Evolutionary conservation across 352 stramenopile genomes (phyloP).

Genomic region (Globisporangium spinosum): DNA sequence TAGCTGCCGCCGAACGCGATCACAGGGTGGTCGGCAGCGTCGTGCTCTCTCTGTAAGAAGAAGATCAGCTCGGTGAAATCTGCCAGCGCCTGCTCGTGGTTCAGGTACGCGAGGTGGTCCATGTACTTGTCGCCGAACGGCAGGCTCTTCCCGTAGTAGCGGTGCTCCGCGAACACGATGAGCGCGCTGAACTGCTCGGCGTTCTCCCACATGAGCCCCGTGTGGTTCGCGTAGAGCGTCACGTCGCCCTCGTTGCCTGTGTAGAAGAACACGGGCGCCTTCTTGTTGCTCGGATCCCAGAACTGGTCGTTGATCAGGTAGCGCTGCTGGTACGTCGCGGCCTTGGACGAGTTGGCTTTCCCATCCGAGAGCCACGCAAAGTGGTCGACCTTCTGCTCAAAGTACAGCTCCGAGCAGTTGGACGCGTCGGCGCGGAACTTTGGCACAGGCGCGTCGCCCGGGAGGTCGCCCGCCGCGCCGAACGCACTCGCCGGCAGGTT

Average conservation of each 20-base stretch:
- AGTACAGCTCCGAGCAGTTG: constrained; percentile 85
- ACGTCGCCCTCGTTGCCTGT: constrained; percentile 94
- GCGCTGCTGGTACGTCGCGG: constrained; percentile 79
- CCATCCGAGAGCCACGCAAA: constrained; percentile 60
- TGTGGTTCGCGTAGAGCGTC: constrained; percentile 92
- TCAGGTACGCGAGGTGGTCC: constrained; percentile 79
- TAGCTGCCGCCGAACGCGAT: constrained; percentile 96
- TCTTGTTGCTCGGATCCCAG: constrained; percentile 62
- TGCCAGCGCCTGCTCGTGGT: constrained; percentile 90
- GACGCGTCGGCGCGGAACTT: constrained; percentile 37
- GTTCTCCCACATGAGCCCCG: constrained; percentile 94
- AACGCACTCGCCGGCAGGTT: constrained; percentile 41
- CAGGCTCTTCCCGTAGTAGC: constrained; percentile 92
- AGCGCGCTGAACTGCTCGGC: constrained; percentile 85
- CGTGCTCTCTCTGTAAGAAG: constrained; percentile 72
- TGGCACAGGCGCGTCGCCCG: not conserved
- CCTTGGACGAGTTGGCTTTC: constrained; percentile 18
- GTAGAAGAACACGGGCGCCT: constrained; percentile 91
- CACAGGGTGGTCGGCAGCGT: constrained; percentile 73
- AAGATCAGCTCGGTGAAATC: constrained; percentile 91
- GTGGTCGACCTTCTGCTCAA: constrained; percentile 89
- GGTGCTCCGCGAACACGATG: constrained; percentile 94
- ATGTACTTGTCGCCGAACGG: constrained; percentile 71
- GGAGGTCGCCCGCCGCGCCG: constrained; percentile 14
- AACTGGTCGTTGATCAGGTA: constrained; percentile 89